Conservation (phyloP, 1,284 basidiomycete species). For the Retiboletus flavoniger region DNA sequence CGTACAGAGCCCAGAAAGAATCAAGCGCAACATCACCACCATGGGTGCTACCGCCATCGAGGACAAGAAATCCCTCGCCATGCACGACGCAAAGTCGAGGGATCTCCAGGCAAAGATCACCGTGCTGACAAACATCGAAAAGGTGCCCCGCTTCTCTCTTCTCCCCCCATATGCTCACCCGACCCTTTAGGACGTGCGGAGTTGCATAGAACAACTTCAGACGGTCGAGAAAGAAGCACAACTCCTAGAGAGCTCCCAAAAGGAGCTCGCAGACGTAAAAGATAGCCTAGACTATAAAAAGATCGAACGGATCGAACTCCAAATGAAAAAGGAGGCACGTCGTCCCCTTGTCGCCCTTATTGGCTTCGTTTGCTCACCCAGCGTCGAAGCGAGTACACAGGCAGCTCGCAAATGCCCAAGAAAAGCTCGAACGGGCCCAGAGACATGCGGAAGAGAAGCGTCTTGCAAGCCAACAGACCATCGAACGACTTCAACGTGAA, state of each 20-base stretch:
- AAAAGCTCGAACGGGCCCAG: constrained; percentile 73
- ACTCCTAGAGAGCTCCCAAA: constrained; percentile 59
- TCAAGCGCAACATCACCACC: constrained; percentile 72
- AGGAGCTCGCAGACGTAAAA: constrained; percentile 61
- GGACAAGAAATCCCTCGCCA: constrained; percentile 58
- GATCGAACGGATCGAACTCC: constrained; percentile 68
- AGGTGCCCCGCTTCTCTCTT: constrained; percentile 40
- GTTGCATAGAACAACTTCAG: constrained; percentile 68
- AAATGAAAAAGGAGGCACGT: constrained; percentile 63
- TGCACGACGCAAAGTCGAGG: constrained; percentile 68
- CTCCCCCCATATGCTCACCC: not conserved
- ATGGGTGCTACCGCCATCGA: constrained; percentile 64
- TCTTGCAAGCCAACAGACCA: constrained; percentile 60
- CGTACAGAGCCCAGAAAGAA: constrained; percentile 84
- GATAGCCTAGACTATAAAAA: constrained; percentile 68
- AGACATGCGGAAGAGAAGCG: constrained; percentile 75
- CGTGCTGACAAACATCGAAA: constrained; percentile 70
- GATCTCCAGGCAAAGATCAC: constrained; percentile 76
- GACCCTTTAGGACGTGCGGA: constrained; percentile 57
- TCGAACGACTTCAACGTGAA: constrained; percentile 70
- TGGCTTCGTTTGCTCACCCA: not conserved
- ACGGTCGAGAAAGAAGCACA: constrained; percentile 68
- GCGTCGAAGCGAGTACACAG: constrained; percentile 63
- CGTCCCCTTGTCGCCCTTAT: not conserved
- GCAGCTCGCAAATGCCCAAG: constrained; percentile 72